Percentiles rank a stretch among this genome's conserved stretches.
Conservation (phyloP, 345 rosid genomes). For the Gynandropsis gynandra region DNA sequence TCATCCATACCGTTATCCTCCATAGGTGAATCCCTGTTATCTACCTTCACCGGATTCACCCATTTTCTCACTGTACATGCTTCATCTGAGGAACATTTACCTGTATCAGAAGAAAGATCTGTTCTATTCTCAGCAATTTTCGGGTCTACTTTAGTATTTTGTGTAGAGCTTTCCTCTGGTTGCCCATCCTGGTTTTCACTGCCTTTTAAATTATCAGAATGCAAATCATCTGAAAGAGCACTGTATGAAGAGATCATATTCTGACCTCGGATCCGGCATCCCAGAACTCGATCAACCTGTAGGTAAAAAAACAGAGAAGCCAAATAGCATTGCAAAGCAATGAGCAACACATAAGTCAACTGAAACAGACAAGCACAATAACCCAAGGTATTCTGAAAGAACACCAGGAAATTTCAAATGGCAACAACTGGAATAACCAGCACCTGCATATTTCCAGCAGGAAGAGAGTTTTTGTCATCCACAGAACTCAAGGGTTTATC, state of each 20-base stretch:
- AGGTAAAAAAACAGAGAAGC: slow-evolving; percentile 5
- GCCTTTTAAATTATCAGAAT: slow-evolving; percentile 36
- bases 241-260: slow-evolving; percentile 27
- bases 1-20: slow-evolving; percentile 42
- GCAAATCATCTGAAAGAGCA: slow-evolving; percentile 34
- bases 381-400: slow-evolving; percentile 15
- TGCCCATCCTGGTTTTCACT: slow-evolving; percentile 34
- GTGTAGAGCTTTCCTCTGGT: slow-evolving; percentile 19
- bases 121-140: slow-evolving; percentile 32
- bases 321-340: slow-evolving; percentile 15
- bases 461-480: slow-evolving; percentile 35
- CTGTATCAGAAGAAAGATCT: slow-evolving; percentile 40
- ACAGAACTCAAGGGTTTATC: slow-evolving; percentile 34
- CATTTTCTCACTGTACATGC: slow-evolving; percentile 20
- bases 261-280: slow-evolving; percentile 74
- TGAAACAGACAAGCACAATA: slow-evolving; percentile 4
- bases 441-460: slow-evolving; percentile 70
- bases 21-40: slow-evolving; percentile 26
- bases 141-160: slow-evolving; percentile 34
- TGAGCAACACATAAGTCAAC: slow-evolving; percentile 10
- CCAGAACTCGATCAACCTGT: slow-evolving; percentile 93
- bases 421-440: slow-evolving; percentile 13
- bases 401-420: background rate
- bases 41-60: slow-evolving; percentile 20
- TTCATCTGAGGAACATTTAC: slow-evolving; percentile 33